Conservation (phyloP, 2,329 filamentous ascomycete genomes). For the Penicillium sp. region DNA sequence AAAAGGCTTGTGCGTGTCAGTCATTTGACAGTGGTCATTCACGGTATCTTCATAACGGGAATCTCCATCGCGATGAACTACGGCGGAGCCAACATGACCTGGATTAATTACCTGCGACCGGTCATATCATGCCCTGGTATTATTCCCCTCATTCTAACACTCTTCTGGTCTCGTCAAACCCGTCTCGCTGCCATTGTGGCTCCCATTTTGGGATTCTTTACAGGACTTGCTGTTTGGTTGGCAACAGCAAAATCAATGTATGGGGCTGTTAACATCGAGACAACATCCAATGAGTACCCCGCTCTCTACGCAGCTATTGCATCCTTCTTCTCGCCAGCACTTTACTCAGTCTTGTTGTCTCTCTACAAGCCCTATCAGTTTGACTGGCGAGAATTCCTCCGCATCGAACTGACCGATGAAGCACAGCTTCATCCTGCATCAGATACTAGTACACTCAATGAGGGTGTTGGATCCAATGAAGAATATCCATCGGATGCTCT, state of each 20-base stretch:
- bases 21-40: conserved; percentile 50
- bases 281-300: conserved; percentile 43
- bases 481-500: neutral
- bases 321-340: conserved; percentile 48
- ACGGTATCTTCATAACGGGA: conserved; percentile 51
- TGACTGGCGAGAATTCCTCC: conserved; percentile 49
- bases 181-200: conserved; percentile 44
- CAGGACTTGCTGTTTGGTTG: conserved; percentile 49
- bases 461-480: conserved; percentile 1
- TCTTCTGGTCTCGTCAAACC: conserved; percentile 50
- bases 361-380: conserved; percentile 40
- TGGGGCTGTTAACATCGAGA: conserved; percentile 42
- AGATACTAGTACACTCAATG: conserved; percentile 10
- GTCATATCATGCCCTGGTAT: conserved; percentile 48
- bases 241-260: conserved; percentile 41
- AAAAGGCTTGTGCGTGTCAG: conserved; percentile 46
- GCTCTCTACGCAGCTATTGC: conserved; percentile 48
- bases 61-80: conserved; percentile 52
- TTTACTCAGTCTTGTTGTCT: conserved; percentile 51
- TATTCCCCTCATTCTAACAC: conserved; percentile 46
- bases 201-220: conserved; percentile 43
- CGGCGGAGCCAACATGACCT: conserved; percentile 52
- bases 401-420: conserved; percentile 50
- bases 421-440: conserved; percentile 20
- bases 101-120: conserved; percentile 45